These are phyloP conservation scores for Pleurotus eryngii DNA, from an alignment of 768 basidiomycete species.

Conservation along the genomic window DNA sequence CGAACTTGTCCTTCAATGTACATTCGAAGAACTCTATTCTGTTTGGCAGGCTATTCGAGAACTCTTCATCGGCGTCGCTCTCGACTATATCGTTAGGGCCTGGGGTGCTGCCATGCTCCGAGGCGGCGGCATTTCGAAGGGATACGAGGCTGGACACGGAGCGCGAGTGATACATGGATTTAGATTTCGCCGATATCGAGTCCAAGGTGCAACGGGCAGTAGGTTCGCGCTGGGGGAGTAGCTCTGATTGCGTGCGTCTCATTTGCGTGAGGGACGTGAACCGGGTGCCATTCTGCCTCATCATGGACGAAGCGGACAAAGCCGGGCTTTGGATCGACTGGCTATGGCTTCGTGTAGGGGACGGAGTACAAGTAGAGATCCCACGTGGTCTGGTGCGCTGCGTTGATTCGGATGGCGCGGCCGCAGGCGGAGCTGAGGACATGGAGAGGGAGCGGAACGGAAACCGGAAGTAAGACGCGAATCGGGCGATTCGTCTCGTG, in stretches of 20 bases:
- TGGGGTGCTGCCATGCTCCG: background rate
- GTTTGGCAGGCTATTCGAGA: slow-evolving; percentile 1
- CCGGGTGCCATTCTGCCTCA: background rate
- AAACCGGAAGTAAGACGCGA: background rate
- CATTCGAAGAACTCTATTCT: slow-evolving; percentile 4
- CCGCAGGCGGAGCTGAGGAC: background rate
- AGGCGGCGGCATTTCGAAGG: background rate
- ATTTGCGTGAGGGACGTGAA: background rate
- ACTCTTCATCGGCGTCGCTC: background rate
- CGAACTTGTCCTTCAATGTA: background rate
- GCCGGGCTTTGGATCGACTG: no score
- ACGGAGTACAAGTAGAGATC: no score
- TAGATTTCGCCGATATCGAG: background rate
- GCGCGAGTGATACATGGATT: background rate
- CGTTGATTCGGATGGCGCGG: no score
- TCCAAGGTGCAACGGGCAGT: background rate
- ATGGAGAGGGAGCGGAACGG: slow-evolving; percentile 2
- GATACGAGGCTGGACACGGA: background rate
- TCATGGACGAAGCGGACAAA: background rate
- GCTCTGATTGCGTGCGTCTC: slow-evolving; percentile 4
- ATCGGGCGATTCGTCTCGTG: background rate
- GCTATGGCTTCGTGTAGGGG: no score
- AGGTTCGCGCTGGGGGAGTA: background rate
- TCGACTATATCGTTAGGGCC: no score
- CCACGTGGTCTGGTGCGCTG: no score